Evolutionary conservation across 2,329 filamentous ascomycete genomes (phyloP).

Genomic region (Cercospora zeina): DNA sequence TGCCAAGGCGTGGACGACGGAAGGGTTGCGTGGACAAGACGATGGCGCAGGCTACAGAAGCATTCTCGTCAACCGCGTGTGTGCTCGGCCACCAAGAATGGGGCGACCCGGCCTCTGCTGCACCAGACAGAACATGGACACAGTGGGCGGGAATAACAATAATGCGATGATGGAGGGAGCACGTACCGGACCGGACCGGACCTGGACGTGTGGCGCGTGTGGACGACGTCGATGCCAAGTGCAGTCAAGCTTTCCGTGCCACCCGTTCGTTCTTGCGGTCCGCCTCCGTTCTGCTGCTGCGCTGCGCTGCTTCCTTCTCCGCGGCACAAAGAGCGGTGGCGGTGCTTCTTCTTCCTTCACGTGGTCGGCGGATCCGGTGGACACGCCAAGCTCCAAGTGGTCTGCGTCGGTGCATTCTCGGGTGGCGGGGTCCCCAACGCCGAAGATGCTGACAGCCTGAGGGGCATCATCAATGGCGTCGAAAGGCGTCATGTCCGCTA

Average conservation of each 20-base stretch:
- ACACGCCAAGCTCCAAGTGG: neutral
- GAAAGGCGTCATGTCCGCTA: slow-evolving; percentile 15
- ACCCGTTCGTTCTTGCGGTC: neutral
- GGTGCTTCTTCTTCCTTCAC: neutral
- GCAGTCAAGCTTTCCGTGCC: slow-evolving; percentile 14
- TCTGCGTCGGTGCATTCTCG: neutral
- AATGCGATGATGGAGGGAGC: neutral
- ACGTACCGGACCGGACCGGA: no score
- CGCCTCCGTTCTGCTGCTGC: no score
- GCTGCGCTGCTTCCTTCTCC: no score
- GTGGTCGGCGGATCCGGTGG: no score
- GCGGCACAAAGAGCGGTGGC: neutral
- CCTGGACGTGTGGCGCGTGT: neutral
- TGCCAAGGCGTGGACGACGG: neutral
- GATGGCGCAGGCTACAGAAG: slow-evolving; percentile 1
- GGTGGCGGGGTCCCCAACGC: no score
- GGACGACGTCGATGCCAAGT: slow-evolving; percentile 13
- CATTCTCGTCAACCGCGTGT: slow-evolving; percentile 1
- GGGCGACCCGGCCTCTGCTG: no score
- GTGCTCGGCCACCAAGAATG: neutral
- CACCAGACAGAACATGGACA: no score
- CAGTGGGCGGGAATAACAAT: no score
- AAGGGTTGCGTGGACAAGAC: neutral
- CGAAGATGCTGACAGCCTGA: no score
- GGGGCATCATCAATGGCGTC: slow-evolving; percentile 18